Conservation (phyloP, 345 rosid species). For the Viola odorata region DNA sequence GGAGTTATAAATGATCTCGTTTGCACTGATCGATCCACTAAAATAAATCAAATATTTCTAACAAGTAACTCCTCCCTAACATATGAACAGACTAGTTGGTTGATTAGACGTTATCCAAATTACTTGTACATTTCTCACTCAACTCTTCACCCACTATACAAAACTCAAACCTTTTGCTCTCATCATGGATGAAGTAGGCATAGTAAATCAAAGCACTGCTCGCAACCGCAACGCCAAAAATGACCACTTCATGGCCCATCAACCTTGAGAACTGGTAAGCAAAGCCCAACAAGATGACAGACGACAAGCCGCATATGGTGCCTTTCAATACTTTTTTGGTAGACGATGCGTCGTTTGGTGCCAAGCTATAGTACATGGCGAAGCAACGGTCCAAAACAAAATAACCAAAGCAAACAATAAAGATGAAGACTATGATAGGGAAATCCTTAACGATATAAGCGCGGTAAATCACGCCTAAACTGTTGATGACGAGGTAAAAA, state of each 20-base stretch:
- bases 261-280: not conserved
- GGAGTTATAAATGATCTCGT: no score
- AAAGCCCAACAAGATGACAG: not conserved
- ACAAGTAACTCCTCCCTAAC: no score
- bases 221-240: not conserved
- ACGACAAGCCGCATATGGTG: not conserved
- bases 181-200: not conserved
- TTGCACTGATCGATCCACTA: no score
- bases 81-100: no score
- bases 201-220: not conserved
- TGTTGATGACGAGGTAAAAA: not conserved
- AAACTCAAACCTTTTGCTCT: not conserved
- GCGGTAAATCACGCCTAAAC: not conserved
- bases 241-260: not conserved
- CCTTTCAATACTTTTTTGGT: not conserved
- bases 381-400: not conserved
- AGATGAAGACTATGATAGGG: not conserved
- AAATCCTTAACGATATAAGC: not conserved
- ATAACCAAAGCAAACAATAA: not conserved
- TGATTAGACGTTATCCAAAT: no score
- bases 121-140: no score
- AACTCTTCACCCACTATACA: not conserved
- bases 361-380: not conserved
- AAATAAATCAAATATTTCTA: no score
- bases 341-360: not conserved